A percentile compares a stretch with the other conserved stretches of the same genome.
Conservation (phyloP, 202 grass and related monocot species). For the Miscanthus sacchariflorus region DNA sequence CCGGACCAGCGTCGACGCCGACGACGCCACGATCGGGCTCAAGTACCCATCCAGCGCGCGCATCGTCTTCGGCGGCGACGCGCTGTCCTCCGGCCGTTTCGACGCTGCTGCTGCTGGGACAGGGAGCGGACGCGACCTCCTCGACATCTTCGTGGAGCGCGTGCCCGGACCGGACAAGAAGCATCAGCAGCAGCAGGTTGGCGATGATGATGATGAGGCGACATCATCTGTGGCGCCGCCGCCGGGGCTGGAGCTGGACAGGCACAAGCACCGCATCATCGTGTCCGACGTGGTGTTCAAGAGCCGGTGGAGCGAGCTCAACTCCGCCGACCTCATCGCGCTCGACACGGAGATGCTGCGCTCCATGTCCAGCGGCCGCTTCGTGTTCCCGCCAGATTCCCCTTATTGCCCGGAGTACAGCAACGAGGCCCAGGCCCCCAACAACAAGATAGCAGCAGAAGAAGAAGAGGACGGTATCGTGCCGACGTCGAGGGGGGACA, state of each 20-base stretch:
- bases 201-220: background rate
- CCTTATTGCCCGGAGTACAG: background rate
- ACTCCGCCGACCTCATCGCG: constrained; percentile 75
- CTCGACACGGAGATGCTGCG: constrained; percentile 73
- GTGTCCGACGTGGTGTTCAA: constrained; percentile 81
- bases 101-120: background rate
- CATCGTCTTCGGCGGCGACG: constrained; percentile 48
- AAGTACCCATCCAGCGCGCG: constrained; percentile 67
- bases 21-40: constrained; percentile 59
- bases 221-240: background rate
- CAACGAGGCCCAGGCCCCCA: background rate
- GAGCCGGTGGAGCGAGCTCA: constrained; percentile 97
- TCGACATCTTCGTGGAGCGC: constrained; percentile 85
- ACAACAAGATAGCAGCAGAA: background rate
- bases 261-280: constrained; percentile 83
- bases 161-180: constrained; percentile 24
- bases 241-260: constrained; percentile 55
- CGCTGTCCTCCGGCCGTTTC: constrained; percentile 16
- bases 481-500: constrained; percentile 33
- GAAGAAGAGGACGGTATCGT: background rate
- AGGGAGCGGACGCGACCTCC: constrained; percentile 49
- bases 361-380: constrained; percentile 59
- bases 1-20: constrained; percentile 60
- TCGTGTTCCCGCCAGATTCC: background rate
- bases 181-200: too few relatives aligned